Evolutionary conservation across 2,329 filamentous ascomycete species (phyloP), one percentile per base, ranked within the genome.

Genomic region (Alternaria arbusti): DNA sequence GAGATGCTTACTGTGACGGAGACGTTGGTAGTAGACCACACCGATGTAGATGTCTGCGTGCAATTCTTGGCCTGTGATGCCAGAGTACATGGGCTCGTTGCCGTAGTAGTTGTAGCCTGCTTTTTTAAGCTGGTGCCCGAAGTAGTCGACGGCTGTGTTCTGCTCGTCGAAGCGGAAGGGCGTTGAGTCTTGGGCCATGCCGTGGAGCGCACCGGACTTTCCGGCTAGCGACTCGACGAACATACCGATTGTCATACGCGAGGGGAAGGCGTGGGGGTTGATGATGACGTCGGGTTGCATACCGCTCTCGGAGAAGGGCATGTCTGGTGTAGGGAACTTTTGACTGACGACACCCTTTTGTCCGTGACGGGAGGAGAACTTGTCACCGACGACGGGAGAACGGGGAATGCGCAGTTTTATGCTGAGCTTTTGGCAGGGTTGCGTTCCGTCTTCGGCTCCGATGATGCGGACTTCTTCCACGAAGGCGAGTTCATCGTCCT

Each of bases 201-300:
- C 96, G 79, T 99, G 96, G 36, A 99, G 87, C 13, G 95, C 92
- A 50, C 96, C 96, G 10, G 95, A 89, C 84, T 99, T 99, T 65
- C 96, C 96, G 10, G 96, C 96, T 56, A 99, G 87, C 6, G 94
- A 97, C 84, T 99, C 96, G 77, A 99, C 89, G 81, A 99, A 98
- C 93, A 98, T 98, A 77, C 96, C 96, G 78, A 99, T 99, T 20
- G 96, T 99, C 96, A 99, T 99, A 82, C 96, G 94, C 49, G 95
- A 98, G 8, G 96, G 96, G 87, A 99, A 99, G 77, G 96, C 96
- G 86, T 99, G 96, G 44, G 96, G 96, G 83, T 99, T 99, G 86
- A 99, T 99, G 82, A 99, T 99, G 74, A 97, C 87, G 81, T 99
- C 96, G 10, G 96, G 96, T 77, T 97, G 94, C 65, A 99, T 98